Evolutionary conservation across 208 protist species (phyloP).

Genomic region (Leishmania aethiopica): DNA sequence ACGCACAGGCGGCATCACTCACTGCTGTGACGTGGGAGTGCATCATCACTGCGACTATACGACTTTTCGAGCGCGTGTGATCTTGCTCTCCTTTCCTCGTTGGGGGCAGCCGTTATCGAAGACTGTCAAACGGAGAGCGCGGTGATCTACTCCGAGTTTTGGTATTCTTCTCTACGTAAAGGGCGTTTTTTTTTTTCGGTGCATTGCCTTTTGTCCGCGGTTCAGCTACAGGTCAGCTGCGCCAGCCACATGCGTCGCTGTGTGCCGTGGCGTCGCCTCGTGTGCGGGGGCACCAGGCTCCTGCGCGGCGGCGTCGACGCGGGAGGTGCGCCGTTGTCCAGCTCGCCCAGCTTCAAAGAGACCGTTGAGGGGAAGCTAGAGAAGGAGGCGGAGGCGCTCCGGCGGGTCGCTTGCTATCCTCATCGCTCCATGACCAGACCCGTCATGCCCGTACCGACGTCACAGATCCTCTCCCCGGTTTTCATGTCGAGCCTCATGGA

Average conservation of each 20-base stretch:
- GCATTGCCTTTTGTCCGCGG: background rate
- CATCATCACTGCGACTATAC: background rate
- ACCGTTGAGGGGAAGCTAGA: slow-evolving; percentile 59
- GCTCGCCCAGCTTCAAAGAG: slow-evolving; percentile 49
- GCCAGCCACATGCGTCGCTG: slow-evolving; percentile 1
- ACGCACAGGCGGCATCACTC: background rate
- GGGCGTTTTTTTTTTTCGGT: too few relatives aligned
- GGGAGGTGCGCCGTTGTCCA: background rate
- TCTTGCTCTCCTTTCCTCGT: background rate
- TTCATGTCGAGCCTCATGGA: slow-evolving; percentile 68
- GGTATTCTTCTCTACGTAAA: background rate
- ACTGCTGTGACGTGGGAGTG: background rate
- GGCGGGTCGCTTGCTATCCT: slow-evolving; percentile 75
- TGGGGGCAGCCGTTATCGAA: background rate
- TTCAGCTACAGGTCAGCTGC: too few relatives aligned
- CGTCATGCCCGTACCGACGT: slow-evolving; percentile 42
- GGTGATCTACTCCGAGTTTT: background rate
- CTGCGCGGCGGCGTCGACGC: background rate
- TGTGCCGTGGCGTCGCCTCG: slow-evolving; percentile 5
- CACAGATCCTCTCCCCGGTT: slow-evolving; percentile 35
- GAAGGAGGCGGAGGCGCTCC: slow-evolving; percentile 57
- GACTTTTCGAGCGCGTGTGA: background rate
- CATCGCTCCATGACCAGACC: slow-evolving; percentile 80
- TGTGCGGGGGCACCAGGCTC: slow-evolving; percentile 9
- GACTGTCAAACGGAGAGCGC: background rate